phyloP scores from a whole-genome alignment of 345 rosid genomes.

The Eucalyptus urophylla region DNA sequence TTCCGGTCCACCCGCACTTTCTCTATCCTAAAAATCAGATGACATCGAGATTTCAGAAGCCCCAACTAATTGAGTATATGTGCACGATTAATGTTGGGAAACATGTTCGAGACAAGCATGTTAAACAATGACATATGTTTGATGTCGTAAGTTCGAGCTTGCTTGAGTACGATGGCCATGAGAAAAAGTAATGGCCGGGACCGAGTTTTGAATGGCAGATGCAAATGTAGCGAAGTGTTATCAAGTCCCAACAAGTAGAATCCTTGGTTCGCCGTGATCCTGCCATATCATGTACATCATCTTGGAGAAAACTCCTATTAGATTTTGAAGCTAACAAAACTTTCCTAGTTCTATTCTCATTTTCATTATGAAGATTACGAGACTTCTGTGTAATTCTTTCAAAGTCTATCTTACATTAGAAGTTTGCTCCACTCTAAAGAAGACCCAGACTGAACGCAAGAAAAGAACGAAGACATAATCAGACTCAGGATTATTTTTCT shows the following conservation, averaged over 20 bases:
- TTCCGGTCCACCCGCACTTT: conserved; percentile 61
- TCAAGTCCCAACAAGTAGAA: conserved; percentile 90
- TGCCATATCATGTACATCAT: conserved; percentile 5
- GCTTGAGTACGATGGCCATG: conserved; percentile 83
- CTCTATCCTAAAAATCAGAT: conserved; percentile 53
- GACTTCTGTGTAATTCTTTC: too few relatives aligned
- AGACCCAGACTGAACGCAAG: too few relatives aligned
- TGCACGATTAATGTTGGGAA: neutral
- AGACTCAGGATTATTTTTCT: too few relatives aligned
- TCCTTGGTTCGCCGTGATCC: conserved; percentile 95
- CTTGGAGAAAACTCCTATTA: too few relatives aligned
- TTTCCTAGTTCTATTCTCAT: too few relatives aligned
- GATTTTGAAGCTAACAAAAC: too few relatives aligned
- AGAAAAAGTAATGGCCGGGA: conserved; percentile 95
- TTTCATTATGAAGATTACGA: too few relatives aligned
- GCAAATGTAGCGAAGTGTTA: conserved; percentile 94
- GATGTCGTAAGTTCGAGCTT: neutral
- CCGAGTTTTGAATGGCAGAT: conserved; percentile 91
- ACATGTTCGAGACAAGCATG: neutral
- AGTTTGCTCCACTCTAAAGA: too few relatives aligned
- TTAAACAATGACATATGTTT: neutral
- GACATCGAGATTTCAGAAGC: neutral
- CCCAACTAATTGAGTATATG: neutral
- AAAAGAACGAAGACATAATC: too few relatives aligned
- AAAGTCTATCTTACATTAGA: too few relatives aligned